phyloP scores from a whole-genome alignment of 2,329 filamentous ascomycete genomes.

The Fusarium tanahbumbuense region DNA sequence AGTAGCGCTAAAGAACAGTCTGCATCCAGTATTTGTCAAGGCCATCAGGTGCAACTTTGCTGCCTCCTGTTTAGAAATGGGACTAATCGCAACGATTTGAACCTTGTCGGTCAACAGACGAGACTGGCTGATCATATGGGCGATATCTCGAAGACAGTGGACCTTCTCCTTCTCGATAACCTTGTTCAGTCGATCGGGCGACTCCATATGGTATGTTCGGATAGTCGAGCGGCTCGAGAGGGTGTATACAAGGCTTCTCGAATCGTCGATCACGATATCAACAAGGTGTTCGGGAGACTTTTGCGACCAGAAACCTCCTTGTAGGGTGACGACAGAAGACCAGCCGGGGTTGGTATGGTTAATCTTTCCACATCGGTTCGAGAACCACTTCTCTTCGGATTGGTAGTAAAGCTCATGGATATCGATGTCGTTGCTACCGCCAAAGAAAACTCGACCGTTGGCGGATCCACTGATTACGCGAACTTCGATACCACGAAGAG shows the following conservation, averaged over 20 bases:
- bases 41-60: constrained; percentile 89
- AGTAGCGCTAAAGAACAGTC: constrained; percentile 92
- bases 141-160: constrained; percentile 76
- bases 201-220: constrained; percentile 88
- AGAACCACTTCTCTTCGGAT: constrained; percentile 97
- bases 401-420: constrained; percentile 96
- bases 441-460: constrained; percentile 93
- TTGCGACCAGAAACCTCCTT: constrained; percentile 62
- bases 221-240: constrained; percentile 90
- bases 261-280: constrained; percentile 89
- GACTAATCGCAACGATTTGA: constrained; percentile 84
- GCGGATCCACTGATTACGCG: constrained; percentile 83
- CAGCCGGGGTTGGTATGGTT: constrained; percentile 86
- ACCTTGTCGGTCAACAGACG: constrained; percentile 76
- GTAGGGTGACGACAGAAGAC: constrained; percentile 69
- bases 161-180: constrained; percentile 74
- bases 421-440: constrained; percentile 82
- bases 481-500: constrained; percentile 80
- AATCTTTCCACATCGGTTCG: constrained; percentile 85
- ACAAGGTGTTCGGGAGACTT: constrained; percentile 72
- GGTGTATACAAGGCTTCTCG: constrained; percentile 88
- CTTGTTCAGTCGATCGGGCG: constrained; percentile 68
- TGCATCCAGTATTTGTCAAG: constrained; percentile 88
- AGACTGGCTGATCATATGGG: constrained; percentile 84
- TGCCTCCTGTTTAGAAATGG: constrained; percentile 83